Evolutionary conservation across 179 eudicot genomes (phyloP).

Genomic region (Amaranthus tricolor): DNA sequence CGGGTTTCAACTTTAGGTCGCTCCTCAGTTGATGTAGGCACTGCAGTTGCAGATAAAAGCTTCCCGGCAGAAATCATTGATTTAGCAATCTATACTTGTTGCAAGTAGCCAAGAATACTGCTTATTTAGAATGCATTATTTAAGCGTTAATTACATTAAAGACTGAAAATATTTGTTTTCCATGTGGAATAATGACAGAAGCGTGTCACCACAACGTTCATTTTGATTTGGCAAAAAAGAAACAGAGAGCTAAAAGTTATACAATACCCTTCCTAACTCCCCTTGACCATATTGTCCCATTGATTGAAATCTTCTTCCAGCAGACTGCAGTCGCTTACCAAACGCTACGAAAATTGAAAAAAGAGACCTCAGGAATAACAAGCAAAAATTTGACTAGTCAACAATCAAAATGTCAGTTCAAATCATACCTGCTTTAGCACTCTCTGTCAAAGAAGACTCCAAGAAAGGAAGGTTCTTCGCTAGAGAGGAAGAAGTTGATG

Average conservation of each 20-base stretch:
- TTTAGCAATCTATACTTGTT: conserved; percentile 79
- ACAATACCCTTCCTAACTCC: conserved; percentile 71
- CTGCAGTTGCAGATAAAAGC: conserved; percentile 51
- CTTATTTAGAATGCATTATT: conserved; percentile 34
- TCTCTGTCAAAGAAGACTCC: conserved; percentile 41
- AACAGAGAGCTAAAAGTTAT: neutral
- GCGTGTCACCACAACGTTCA: neutral
- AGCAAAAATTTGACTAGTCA: neutral
- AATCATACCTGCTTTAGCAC: conserved; percentile 64
- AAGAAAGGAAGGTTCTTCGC: conserved; percentile 60
- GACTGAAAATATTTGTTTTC: neutral
- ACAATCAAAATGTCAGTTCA: conserved; percentile 1
- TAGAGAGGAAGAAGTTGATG: conserved; percentile 62
- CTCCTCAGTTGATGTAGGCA: conserved; percentile 34
- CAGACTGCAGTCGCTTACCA: conserved; percentile 78
- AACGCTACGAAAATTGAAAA: conserved; percentile 50
- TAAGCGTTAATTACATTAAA: conserved; percentile 25
- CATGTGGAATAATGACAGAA: neutral
- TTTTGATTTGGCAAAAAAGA: neutral
- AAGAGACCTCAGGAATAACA: conserved; percentile 1
- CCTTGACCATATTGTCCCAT: conserved; percentile 99
- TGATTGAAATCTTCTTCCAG: conserved; percentile 88
- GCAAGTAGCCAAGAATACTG: conserved; percentile 46
- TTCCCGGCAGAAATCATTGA: conserved; percentile 71
- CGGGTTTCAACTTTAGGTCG: conserved; percentile 52